Base-by-base conservation (phyloP, 768 basidiomycete genomes). In the Trametes coccinea region DNA sequence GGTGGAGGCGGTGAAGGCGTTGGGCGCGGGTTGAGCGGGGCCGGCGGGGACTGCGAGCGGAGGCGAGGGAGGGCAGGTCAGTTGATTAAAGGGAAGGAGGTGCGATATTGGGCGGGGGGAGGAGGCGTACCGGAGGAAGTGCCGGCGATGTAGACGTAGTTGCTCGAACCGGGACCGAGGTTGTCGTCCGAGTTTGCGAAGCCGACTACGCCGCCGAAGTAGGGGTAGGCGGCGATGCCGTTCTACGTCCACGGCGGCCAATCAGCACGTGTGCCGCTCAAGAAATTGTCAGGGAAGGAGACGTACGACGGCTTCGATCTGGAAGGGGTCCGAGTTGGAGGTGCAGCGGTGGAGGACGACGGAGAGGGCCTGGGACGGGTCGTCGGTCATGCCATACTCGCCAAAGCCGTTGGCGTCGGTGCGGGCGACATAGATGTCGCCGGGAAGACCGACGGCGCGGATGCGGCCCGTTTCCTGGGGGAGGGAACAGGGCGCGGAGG, bases 1-100 rank as follows among this genome's bases (percentile, higher is more conserved):
- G 27, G 63, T 62, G 4, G 66, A 58, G n/a, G 54, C 63, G 29
- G 59, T 58, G 65, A 67, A 69, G 5, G 67, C 59, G 62, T 69
- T 69, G 10, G 44, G 27, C 1, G 22, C 54, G 45, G 31, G 4
- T 14, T 56, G 33, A 8, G 66, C 58, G 31, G 61, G 50, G 29
- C 62, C 48, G 40, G 45, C 31, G 29, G 65, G 51, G 17, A 56
- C 44, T 27, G 47, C 6, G 9, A 7, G 56, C n/a, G 39, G 39
- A 39, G 7, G 39, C 8, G 39, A 8, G 39, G 39, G 13, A 8
- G 39, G 39, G 2, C 13, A 13, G 13, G 39, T 13, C 7, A 8
- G 39, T 13, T 8, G 39, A 33, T 16, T 22, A 22, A 11, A 50
- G 22, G 29, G 29, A 40, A 14, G 29, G 6, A n/a, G 37, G 33